These are phyloP conservation scores for Zalaria obscura DNA, from an alignment of 2,329 filamentous ascomycete species.

Conservation along the genomic window DNA sequence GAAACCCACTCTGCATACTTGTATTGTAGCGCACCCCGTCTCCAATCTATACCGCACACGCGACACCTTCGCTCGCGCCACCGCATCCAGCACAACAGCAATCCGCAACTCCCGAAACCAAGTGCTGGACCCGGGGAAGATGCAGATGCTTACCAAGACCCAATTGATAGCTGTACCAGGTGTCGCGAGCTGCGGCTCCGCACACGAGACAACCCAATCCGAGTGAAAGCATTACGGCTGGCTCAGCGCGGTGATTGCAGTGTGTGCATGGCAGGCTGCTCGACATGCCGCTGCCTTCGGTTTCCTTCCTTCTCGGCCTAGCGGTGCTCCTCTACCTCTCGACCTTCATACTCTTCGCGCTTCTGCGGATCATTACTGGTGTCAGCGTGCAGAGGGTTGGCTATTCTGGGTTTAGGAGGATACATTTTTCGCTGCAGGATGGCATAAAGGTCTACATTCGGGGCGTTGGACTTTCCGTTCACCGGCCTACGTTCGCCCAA, in stretches of 20 bases:
- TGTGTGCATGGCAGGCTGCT: neutral
- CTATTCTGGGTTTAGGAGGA: conserved; percentile 78
- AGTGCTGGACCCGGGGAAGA: neutral
- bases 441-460: conserved; percentile 82
- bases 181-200: neutral
- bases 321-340: conserved; percentile 76
- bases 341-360: conserved; percentile 85
- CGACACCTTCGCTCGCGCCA: no score
- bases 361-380: conserved; percentile 82
- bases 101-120: no score
- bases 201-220: neutral
- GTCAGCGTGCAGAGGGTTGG: conserved; percentile 92
- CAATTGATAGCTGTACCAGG: neutral
- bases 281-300: conserved; percentile 30
- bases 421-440: conserved; percentile 80
- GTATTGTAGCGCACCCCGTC: no score
- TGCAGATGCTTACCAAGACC: neutral
- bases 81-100: no score
- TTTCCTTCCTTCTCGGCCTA: conserved; percentile 70
- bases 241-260: neutral
- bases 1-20: no score
- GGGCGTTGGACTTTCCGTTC: conserved; percentile 73
- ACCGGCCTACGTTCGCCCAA: conserved; percentile 90
- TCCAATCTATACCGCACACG: no score
- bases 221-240: neutral